Evolutionary conservation across 108 stramenopile species (phyloP), one percentile per base, ranked within the genome.

Genomic region (Nitzschia inconspicua): DNA sequence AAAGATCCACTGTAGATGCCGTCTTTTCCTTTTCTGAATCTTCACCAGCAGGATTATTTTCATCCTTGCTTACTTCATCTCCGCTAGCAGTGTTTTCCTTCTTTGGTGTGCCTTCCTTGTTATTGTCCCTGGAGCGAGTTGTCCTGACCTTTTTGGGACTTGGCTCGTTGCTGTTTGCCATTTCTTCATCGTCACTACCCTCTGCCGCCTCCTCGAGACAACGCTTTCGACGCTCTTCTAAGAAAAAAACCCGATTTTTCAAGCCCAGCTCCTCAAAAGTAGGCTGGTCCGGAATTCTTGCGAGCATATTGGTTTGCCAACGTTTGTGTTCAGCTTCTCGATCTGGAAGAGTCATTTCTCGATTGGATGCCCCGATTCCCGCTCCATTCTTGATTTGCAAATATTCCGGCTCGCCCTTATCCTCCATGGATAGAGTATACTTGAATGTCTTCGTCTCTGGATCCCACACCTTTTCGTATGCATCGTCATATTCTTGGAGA

Each of bases 231-330:
- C 89, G 72, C 54, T 76, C 66, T 70, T 86, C 85, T 56, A 78
- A 29, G 51, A 72, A 56, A 73, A 86, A 89, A 0, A 82, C 70
- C 35, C 70, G 48, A 31, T 65, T 68, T 11, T 81, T 75, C 31
- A 75, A 39, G 18, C 85, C 84, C 32, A 89, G 53, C 27, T 90
- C 89, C 5, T 73, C 84, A 65, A 83, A 83, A 22, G 83, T 83
- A 0, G 84, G 82, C 55, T 85, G 85, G 23, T 85, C 66, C 3
- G 82, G 84, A 63, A 91, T 85, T 41, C 69, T 63, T 3, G 60
- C 55, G 20, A 76, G 49, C 25, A 88, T 52, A 30, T 78, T 69
- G 8, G 73, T 75, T 28, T 76, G 68, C 86, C 86, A 91, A 10
- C 86, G 76, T 46, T 65, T 65, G 63, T 68, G 72, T 42, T 91